Base-by-base conservation (phyloP, 2,329 filamentous ascomycete species). In the Xylariaceae sp. region DNA sequence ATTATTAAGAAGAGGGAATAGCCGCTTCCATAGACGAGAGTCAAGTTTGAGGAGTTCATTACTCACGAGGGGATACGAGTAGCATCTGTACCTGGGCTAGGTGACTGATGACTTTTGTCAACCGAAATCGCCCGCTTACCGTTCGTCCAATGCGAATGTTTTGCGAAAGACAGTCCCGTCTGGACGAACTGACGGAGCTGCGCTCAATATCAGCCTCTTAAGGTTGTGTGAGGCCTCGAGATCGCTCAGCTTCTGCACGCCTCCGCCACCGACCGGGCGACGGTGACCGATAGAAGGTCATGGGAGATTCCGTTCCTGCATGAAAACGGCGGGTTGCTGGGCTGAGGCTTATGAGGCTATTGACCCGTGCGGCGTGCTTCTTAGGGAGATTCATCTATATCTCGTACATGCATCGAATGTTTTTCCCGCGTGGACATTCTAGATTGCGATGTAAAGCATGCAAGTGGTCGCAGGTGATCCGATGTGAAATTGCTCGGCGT, bases 361-460 rank as follows among this genome's bases (percentile, higher is more conserved):
- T 50, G 54, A 37, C 10, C 49, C 15, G 30, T 53, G 35, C 42
- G 18, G 4, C 34, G 39, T 39, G 48, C 49, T 55, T 10, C 49
- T 55, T 10, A 47, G n/a, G 48, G n/a, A 53, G 3, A 39, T 8
- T 23, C 11, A 35, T 35, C 13, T 34, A 53, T 50, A 35, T 53
- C 2, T 8, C 11, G 37, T 42, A 42, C 8, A 42, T 42, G 23
- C 44, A 44, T 18, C 13, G 23, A n/a, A 50, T 50, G 11, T 37
- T 15, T 23, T 11, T 18, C 15, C 42, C 39, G 42, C 51, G 13
- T 53, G 15, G 51, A 37, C 56, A 53, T 45, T 58, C 59, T 59
- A 59, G 62, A 60, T 51, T 62, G 57, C 62, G 62, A 62, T 62
- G 62, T 47, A 58, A 53, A 30, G 17, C 50, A 64, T 62, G 60